Evolutionary conservation across 2,329 filamentous ascomycete genomes (phyloP).

Genomic region (Elsinoe batatas): DNA sequence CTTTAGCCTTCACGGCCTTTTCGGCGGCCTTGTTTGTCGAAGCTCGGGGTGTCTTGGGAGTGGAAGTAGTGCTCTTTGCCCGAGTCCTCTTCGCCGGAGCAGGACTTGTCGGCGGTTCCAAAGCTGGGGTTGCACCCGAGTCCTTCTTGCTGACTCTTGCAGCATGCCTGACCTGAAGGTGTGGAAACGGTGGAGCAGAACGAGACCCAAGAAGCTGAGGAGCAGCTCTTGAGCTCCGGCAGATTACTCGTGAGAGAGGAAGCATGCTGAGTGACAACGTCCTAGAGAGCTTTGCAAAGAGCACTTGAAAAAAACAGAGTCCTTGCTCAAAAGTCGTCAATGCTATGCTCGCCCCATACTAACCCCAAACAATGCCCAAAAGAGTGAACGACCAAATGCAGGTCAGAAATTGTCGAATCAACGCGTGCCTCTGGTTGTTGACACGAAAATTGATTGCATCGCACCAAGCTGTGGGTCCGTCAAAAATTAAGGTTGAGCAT

Average conservation of each 20-base stretch:
- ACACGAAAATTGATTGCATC: conserved; percentile 9
- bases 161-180: not conserved
- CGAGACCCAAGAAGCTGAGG: not conserved
- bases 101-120: not conserved
- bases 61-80: conserved; percentile 7
- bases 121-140: not conserved
- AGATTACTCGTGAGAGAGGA: not conserved
- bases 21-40: conserved; percentile 1
- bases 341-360: not conserved
- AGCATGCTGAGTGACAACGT: not conserved
- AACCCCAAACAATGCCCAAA: not conserved
- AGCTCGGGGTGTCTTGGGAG: not conserved
- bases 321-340: not conserved
- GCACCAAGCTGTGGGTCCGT: not conserved
- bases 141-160: not conserved
- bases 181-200: not conserved
- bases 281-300: not conserved
- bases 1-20: not conserved
- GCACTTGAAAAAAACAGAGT: not conserved
- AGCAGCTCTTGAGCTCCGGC: not conserved
- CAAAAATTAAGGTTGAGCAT: conserved; percentile 7
- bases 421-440: conserved; percentile 5
- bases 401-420: not conserved
- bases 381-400: not conserved
- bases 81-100: conserved; percentile 5